A percentile compares a stretch with the other conserved stretches of the same genome.
phyloP scores from a whole-genome alignment of 768 basidiomycete genomes.

The Paxillus rubicundulus region DNA sequence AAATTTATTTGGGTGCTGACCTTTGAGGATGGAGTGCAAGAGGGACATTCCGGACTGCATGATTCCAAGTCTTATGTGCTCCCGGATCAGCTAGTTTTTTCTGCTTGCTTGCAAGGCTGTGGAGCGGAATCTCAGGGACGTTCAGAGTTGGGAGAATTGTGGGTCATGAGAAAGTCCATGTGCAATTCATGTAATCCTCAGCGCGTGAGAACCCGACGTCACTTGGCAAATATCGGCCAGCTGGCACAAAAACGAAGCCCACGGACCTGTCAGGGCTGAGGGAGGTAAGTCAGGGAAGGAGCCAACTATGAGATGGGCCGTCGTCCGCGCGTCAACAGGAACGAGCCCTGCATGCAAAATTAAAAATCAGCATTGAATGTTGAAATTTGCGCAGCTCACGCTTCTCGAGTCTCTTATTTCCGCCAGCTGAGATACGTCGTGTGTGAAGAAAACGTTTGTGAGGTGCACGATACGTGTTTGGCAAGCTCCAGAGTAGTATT shows the following conservation, averaged over 20 bases:
- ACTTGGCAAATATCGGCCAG: not conserved
- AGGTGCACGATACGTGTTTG: not conserved
- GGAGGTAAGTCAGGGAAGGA: not conserved
- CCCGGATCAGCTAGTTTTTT: constrained; percentile 5
- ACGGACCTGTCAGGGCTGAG: not conserved
- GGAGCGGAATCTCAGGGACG: constrained; percentile 6
- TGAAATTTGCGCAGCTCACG: constrained; percentile 1
- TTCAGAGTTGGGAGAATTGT: constrained; percentile 12
- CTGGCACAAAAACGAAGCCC: no score
- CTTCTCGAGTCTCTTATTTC: constrained; percentile 8
- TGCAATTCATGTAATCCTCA: constrained; percentile 12
- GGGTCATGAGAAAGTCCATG: constrained; percentile 13
- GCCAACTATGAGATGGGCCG: not conserved
- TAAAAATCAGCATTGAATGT: not conserved
- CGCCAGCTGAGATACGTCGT: not conserved
- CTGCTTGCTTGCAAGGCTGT: constrained; percentile 4
- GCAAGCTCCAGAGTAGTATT: not conserved
- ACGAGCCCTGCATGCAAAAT: no score
- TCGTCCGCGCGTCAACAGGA: no score
- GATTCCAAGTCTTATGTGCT: not conserved
- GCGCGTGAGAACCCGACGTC: constrained; percentile 2
- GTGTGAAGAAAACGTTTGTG: constrained; percentile 2
- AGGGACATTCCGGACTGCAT: not conserved
- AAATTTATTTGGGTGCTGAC: constrained; percentile 1
- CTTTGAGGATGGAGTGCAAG: constrained; percentile 10